Conservation (phyloP, 78 protist species). For the Polysphondylium violaceum region DNA sequence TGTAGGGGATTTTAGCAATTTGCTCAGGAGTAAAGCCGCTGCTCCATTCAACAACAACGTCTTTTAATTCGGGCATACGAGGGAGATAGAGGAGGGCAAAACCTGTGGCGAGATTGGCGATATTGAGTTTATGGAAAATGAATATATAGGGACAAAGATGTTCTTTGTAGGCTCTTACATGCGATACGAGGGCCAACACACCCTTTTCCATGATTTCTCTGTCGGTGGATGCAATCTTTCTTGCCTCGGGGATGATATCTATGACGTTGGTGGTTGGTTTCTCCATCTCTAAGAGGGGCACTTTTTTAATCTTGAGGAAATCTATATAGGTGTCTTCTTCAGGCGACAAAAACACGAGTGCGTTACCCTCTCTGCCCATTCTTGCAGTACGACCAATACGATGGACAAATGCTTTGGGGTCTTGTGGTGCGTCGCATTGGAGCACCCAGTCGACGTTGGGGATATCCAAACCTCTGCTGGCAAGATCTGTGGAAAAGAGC, state of each 20-base stretch:
- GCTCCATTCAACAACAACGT: background rate
- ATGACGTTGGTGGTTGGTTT: background rate
- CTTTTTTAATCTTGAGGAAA: conserved; percentile 70
- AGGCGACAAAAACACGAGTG: conserved; percentile 79
- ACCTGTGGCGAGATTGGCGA: conserved; percentile 69
- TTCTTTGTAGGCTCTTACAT: conserved; percentile 89
- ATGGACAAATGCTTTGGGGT: conserved; percentile 92
- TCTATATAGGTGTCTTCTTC: conserved; percentile 85
- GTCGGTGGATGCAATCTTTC: conserved; percentile 5
- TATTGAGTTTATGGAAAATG: conserved; percentile 57
- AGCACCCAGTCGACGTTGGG: conserved; percentile 93
- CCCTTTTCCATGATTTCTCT: conserved; percentile 51
- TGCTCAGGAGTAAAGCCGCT: conserved; percentile 28
- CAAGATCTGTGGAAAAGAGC: conserved; percentile 91
- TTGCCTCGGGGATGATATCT: background rate
- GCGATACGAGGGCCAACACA: conserved; percentile 79
- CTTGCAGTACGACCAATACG: conserved; percentile 96
- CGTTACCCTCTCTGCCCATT: conserved; percentile 87
- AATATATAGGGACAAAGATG: conserved; percentile 88
- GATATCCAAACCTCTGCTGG: conserved; percentile 94
- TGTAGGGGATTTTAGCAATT: conserved; percentile 29
- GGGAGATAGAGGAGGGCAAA: conserved; percentile 71
- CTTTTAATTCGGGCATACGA: conserved; percentile 68
- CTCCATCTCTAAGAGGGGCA: conserved; percentile 44
- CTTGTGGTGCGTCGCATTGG: conserved; percentile 90